These are phyloP conservation scores for Fusarium mangiferae DNA, from an alignment of 2,329 filamentous ascomycete species.

Conservation along the genomic window DNA sequence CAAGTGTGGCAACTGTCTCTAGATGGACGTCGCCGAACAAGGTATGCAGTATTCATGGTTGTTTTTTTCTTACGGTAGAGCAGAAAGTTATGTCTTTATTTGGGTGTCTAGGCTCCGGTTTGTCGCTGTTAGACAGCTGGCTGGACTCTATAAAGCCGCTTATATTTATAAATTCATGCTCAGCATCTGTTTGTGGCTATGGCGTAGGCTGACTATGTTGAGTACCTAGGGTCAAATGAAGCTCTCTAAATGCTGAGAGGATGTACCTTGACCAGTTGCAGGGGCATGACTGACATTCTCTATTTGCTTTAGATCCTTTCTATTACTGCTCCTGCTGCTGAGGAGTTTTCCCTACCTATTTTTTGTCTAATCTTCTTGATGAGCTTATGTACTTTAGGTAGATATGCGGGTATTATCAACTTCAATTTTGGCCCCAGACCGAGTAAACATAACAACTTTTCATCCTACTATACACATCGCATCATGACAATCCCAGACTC, in stretches of 20 bases:
- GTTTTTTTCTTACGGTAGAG: background rate
- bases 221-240: background rate
- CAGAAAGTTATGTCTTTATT: background rate
- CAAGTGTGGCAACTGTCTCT: background rate
- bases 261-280: background rate
- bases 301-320: background rate
- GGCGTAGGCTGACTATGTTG: background rate
- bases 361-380: background rate
- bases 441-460: background rate
- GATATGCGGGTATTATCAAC: background rate
- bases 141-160: background rate
- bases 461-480: background rate
- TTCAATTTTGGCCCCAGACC: background rate
- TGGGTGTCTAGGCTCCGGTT: background rate
- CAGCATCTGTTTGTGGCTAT: background rate
- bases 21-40: background rate
- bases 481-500: background rate
- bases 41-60: background rate
- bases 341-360: background rate
- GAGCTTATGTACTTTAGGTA: background rate
- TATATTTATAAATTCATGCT: background rate
- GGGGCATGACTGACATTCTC: background rate
- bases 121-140: background rate
- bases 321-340: background rate
- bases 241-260: background rate